These are phyloP conservation scores for Pseudotsuga menziesii DNA, from an alignment of 75 land plant species.

Conservation along the genomic window DNA sequence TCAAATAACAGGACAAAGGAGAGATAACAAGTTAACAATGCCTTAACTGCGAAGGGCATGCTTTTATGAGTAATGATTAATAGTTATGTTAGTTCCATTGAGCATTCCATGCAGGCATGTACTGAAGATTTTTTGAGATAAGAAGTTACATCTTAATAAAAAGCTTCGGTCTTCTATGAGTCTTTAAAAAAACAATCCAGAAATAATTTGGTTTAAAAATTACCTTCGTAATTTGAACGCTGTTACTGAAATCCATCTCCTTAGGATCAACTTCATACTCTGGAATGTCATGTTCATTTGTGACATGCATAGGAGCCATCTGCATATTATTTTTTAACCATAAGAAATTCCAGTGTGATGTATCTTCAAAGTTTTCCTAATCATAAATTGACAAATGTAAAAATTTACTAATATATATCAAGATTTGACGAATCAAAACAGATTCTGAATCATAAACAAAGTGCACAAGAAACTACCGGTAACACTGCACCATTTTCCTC, in stretches of 20 bases:
- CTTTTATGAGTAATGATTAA: not conserved
- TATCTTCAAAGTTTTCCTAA: not conserved
- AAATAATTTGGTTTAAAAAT: not conserved
- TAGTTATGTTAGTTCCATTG: not conserved
- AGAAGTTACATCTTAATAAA: not conserved
- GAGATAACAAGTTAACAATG: not conserved
- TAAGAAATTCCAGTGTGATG: not conserved
- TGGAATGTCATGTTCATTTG: slow-evolving; percentile 63
- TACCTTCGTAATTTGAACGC: slow-evolving; percentile 58
- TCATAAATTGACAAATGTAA: not conserved
- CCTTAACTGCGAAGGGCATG: slow-evolving; percentile 19
- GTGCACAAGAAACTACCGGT: slow-evolving; percentile 31
- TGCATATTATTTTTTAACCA: slow-evolving; percentile 1
- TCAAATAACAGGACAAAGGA: not conserved
- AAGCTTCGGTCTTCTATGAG: not conserved
- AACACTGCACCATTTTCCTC: slow-evolving; percentile 69
- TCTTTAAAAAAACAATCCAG: not conserved
- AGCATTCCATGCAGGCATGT: not conserved
- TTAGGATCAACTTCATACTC: slow-evolving; percentile 82
- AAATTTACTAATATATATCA: not conserved
- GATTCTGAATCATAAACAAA: not conserved
- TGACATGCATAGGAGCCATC: slow-evolving; percentile 70
- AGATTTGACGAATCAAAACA: not conserved
- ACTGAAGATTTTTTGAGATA: not conserved
- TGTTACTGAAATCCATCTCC: slow-evolving; percentile 69